Evolutionary conservation across 495 filamentous ascomycete genomes (phyloP).

Genomic region (Tuber melanosporum): DNA sequence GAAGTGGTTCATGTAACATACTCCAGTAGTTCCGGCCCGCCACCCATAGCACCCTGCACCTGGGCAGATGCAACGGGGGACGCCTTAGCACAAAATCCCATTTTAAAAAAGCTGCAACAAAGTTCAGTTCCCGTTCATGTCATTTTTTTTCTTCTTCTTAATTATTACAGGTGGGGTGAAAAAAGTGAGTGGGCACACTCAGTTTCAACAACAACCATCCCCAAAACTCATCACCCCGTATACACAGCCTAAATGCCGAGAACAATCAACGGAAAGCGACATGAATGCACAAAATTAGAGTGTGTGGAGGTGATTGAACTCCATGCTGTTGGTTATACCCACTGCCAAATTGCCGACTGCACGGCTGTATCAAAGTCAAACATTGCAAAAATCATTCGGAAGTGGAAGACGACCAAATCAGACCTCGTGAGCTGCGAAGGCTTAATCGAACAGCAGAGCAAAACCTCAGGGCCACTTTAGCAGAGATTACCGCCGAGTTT

Average conservation of each 20-base stretch:
- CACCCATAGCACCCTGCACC: no score
- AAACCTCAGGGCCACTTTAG: conserved; percentile 3
- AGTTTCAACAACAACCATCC: not conserved
- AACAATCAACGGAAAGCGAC: not conserved
- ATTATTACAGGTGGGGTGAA: no score
- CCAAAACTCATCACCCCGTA: not conserved
- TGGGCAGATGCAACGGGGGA: no score
- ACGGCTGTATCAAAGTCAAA: not conserved
- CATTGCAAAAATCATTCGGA: conserved; percentile 3
- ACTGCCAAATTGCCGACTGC: not conserved
- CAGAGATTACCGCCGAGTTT: not conserved
- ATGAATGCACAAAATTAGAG: not conserved
- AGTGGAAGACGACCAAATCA: not conserved
- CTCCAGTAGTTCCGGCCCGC: no score
- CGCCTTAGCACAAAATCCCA: no score
- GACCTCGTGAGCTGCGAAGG: not conserved
- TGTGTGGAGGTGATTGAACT: not conserved
- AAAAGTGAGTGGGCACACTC: no score
- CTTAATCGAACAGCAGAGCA: not conserved
- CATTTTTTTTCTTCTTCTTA: no score
- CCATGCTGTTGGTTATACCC: not conserved
- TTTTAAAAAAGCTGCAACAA: no score
- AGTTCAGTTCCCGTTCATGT: no score
- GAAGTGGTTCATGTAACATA: not conserved
- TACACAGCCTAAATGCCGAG: not conserved